A percentile compares a stretch with the other conserved stretches of the same genome.
Evolutionary conservation across 345 rosid species (phyloP).

Genomic region (Dipteronia dyeriana): DNA sequence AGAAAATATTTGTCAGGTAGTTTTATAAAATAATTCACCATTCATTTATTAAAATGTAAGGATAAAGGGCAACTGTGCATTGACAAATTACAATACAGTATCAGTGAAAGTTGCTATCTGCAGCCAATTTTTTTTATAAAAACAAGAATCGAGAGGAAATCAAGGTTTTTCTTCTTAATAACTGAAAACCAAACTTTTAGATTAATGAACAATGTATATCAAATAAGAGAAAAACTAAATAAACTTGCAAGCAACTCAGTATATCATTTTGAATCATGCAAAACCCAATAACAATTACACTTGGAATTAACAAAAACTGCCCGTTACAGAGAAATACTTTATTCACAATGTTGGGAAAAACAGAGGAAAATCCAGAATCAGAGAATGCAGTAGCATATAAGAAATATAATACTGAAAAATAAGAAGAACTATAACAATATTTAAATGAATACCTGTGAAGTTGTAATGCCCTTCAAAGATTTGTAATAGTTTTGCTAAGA

Average conservation of each 20-base stretch:
- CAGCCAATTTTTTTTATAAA: not conserved
- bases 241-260: not conserved
- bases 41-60: not conserved
- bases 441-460: not conserved
- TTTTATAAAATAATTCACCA: not conserved
- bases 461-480: no score
- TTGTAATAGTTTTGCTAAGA: no score
- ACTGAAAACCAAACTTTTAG: not conserved
- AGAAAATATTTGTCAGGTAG: not conserved
- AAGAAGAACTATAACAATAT: not conserved
- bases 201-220: not conserved
- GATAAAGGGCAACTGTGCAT: no score
- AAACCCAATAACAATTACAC: conserved; percentile 1
- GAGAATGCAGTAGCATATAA: not conserved
- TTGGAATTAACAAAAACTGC: not conserved
- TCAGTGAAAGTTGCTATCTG: not conserved
- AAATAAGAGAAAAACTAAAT: not conserved
- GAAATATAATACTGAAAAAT: not conserved
- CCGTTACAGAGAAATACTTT: not conserved
- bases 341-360: not conserved
- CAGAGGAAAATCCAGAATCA: not conserved
- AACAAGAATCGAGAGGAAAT: not conserved
- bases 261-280: not conserved
- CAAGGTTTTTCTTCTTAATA: not conserved
- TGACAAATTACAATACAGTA: not conserved